A percentile compares a stretch with the other conserved stretches of the same genome.
These are phyloP conservation scores for Pleurotus djamor DNA, from an alignment of 768 basidiomycete genomes.

Conservation along the genomic window DNA sequence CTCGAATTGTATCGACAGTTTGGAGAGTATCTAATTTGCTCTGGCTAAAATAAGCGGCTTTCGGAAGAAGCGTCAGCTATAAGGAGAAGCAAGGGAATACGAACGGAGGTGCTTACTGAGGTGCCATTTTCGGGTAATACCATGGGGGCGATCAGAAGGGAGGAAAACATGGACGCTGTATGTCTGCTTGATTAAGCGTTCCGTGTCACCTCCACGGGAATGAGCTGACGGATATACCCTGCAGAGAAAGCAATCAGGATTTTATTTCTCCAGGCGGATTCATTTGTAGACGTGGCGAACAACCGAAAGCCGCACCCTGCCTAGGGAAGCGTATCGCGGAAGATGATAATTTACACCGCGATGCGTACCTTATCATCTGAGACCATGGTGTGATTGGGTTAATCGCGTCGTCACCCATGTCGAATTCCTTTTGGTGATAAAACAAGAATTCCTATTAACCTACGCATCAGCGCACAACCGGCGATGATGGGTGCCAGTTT, in stretches of 20 bases:
- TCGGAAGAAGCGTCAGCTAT: constrained; percentile 22
- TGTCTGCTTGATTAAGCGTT: constrained; percentile 79
- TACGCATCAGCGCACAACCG: constrained; percentile 12
- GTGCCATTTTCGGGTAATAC: constrained; percentile 75
- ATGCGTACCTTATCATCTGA: constrained; percentile 63
- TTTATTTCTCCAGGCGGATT: not conserved
- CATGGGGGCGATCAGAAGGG: constrained; percentile 47
- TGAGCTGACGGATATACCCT: constrained; percentile 30
- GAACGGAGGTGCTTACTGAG: constrained; percentile 51
- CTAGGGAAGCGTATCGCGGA: constrained; percentile 6
- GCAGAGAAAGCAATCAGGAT: constrained; percentile 1
- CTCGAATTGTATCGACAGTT: constrained; percentile 69
- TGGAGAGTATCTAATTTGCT: constrained; percentile 67
- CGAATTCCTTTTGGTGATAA: constrained; percentile 79
- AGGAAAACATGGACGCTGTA: constrained; percentile 78
- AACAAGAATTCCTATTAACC: constrained; percentile 70
- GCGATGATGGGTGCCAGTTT: constrained; percentile 23
- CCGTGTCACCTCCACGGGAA: constrained; percentile 44
- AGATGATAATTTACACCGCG: not conserved
- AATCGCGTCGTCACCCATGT: constrained; percentile 49
- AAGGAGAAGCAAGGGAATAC: constrained; percentile 10
- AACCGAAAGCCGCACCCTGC: constrained; percentile 5
- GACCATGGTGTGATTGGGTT: constrained; percentile 73
- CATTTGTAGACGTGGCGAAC: not conserved
- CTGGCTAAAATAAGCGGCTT: constrained; percentile 86